Percentiles rank a stretch among this genome's conserved stretches.
Evolutionary conservation across 352 stramenopile species (phyloP).

Genomic region (Phytophthora megakarya): DNA sequence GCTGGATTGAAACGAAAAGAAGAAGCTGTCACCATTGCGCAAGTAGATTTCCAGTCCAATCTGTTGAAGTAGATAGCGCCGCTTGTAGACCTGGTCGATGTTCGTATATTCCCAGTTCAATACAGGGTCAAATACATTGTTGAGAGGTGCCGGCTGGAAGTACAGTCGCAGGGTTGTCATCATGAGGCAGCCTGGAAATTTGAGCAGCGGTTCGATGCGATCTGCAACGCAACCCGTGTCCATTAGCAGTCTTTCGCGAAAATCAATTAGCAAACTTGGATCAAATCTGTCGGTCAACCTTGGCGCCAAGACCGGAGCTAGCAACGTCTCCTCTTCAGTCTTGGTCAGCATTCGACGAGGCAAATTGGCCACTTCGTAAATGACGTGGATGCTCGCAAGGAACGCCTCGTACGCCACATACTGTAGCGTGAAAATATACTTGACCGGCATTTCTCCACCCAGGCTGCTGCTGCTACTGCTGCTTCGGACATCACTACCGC

Average conservation of each 20-base stretch:
- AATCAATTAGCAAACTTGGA: slow-evolving; percentile 81
- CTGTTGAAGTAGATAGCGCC: slow-evolving; percentile 87
- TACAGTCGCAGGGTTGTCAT: slow-evolving; percentile 82
- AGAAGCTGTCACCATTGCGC: slow-evolving; percentile 68
- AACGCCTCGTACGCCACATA: slow-evolving; percentile 72
- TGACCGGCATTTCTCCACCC: slow-evolving; percentile 30
- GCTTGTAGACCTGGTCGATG: slow-evolving; percentile 85
- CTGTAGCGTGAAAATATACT: slow-evolving; percentile 79
- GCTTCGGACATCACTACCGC: slow-evolving; percentile 5
- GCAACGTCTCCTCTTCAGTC: slow-evolving; percentile 63
- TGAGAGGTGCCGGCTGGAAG: slow-evolving; percentile 92
- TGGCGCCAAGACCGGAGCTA: slow-evolving; percentile 66
- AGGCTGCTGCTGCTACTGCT: slow-evolving; percentile 15
- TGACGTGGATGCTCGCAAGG: slow-evolving; percentile 60
- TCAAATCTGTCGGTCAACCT: slow-evolving; percentile 77
- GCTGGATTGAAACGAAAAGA: slow-evolving; percentile 78
- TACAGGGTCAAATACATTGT: slow-evolving; percentile 91
- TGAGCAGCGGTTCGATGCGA: slow-evolving; percentile 86
- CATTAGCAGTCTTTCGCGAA: slow-evolving; percentile 73
- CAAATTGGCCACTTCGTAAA: slow-evolving; percentile 62
- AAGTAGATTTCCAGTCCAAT: slow-evolving; percentile 89
- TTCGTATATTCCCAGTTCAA: slow-evolving; percentile 81
- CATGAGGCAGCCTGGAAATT: slow-evolving; percentile 89
- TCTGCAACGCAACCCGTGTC: slow-evolving; percentile 51
- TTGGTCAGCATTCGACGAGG: slow-evolving; percentile 57